Base-by-base conservation (phyloP, 257 asterid species). In the Solanum medicagineum region DNA sequence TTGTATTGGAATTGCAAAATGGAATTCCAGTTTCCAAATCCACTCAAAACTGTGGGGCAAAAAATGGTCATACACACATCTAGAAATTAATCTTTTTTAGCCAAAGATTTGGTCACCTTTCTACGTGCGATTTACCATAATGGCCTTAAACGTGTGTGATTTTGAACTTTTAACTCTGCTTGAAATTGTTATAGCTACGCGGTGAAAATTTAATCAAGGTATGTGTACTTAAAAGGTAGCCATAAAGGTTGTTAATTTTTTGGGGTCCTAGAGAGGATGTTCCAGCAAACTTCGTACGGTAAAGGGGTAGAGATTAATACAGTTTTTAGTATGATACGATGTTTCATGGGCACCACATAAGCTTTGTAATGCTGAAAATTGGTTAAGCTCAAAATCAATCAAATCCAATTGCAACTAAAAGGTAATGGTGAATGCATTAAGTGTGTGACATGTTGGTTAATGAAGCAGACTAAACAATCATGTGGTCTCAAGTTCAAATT, bases 331-430 rank as follows among this genome's bases (percentile, higher is more conserved):
- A 59, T 66, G 89, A 85, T 74, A 88, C 74, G 80, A 65, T 83
- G 29, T 65, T 44, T 65, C 88, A 87, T 84, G 83, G 88, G 88
- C 89, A 88, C 75, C 91, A 89, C 57, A 32, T 65, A 44, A 87
- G 55, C 49, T 81, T 83, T 77, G 77, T 81, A 87, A 51, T 87
- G 89, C 81, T 85, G 84, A 81, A 86, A 47, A 85, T 74, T 85
- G 65, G 69, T 81, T 71, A 63, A 49, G 84, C 36, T 84, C 80
- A 80, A 85, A 42, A 83, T 83, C 80, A 63, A 66, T 83, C 85
- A 83, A 83, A 83, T 59, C 74, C 74, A 81, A 20, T 69, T 69
- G 14, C 59, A 74, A 47, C 59, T 22, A 74, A 74, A 74, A 57
- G 32, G 81, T 66, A 66, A 66, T 14, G n/a, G n/a, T 66, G 73